Conservation (phyloP, 352 stramenopile species). For the Globisporangium spinosum region DNA sequence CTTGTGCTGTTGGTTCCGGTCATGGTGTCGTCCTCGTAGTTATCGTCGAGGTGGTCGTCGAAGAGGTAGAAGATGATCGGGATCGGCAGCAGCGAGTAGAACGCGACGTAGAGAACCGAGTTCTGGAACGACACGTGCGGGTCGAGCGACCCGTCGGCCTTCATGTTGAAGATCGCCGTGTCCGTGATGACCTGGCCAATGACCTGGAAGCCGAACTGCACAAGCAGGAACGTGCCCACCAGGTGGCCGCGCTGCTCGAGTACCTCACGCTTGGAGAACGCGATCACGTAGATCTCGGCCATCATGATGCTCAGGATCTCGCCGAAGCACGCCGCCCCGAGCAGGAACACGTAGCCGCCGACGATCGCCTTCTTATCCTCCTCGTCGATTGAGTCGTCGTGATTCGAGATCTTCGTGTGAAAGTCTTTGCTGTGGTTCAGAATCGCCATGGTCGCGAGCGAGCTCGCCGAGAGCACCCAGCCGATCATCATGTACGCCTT, state of each 20-base stretch:
- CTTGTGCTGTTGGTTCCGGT: constrained; percentile 5
- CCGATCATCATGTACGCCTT: constrained; percentile 26
- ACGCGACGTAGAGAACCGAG: constrained; percentile 30
- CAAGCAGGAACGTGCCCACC: constrained; percentile 35
- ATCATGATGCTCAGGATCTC: constrained; percentile 39
- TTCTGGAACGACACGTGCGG: constrained; percentile 26
- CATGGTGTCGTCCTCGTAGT: not conserved
- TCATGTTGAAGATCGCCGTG: constrained; percentile 28
- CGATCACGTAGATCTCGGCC: constrained; percentile 44
- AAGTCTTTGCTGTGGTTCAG: constrained; percentile 26
- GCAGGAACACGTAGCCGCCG: constrained; percentile 32
- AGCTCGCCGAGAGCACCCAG: constrained; percentile 21
- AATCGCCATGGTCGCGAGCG: constrained; percentile 34
- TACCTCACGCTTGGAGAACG: constrained; percentile 31
- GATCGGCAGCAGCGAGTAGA: constrained; percentile 39
- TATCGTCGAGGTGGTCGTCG: constrained; percentile 25
- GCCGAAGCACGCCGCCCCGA: constrained; percentile 40
- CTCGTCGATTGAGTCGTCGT: constrained; percentile 22
- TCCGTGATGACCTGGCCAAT: constrained; percentile 36
- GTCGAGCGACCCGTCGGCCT: constrained; percentile 9
- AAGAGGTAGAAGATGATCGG: constrained; percentile 36
- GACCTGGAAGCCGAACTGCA: constrained; percentile 33
- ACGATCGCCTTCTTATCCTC: constrained; percentile 25
- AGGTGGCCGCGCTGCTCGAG: constrained; percentile 30
- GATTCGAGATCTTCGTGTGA: constrained; percentile 18